These are phyloP conservation scores for Paramecium tetraurelia DNA, from an alignment of 73 alveolate species.

Conservation along the genomic window DNA sequence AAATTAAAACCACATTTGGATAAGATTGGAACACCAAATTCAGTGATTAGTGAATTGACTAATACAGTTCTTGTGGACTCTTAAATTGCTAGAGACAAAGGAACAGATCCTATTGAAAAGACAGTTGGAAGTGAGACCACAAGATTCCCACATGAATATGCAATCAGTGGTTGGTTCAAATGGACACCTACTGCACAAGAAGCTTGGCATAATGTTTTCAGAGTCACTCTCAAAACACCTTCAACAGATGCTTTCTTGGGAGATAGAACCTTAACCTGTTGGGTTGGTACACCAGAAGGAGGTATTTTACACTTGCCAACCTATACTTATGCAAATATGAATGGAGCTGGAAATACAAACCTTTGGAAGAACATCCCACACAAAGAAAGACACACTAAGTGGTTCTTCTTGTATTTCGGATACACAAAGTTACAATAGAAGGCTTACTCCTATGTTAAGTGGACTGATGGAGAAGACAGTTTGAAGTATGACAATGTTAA, in stretches of 20 bases:
- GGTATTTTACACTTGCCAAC: constrained; percentile 55
- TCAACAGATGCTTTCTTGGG: constrained; percentile 44
- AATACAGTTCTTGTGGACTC: neutral
- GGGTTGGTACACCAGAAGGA: constrained; percentile 39
- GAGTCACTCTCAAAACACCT: constrained; percentile 39
- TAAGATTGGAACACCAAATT: neutral
- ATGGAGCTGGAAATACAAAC: constrained; percentile 47
- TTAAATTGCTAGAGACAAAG: neutral
- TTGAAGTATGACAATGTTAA: neutral
- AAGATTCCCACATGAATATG: constrained; percentile 50
- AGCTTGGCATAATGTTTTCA: constrained; percentile 50
- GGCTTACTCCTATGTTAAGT: neutral
- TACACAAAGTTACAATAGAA: neutral
- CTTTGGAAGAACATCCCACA: constrained; percentile 34
- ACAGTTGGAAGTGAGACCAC: neutral
- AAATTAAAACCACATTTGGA: neutral
- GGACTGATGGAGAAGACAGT: neutral
- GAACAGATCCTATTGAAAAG: neutral
- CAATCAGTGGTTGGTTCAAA: constrained; percentile 46
- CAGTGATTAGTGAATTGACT: neutral
- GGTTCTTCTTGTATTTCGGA: constrained; percentile 41
- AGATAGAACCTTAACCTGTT: constrained; percentile 26
- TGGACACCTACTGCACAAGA: constrained; percentile 42
- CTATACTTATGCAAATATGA: constrained; percentile 35
- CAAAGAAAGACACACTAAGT: constrained; percentile 26